A percentile compares a stretch with the other conserved stretches of the same genome.
Conservation (phyloP, 805 yeast species). For the Saccharomycopsis vini region DNA sequence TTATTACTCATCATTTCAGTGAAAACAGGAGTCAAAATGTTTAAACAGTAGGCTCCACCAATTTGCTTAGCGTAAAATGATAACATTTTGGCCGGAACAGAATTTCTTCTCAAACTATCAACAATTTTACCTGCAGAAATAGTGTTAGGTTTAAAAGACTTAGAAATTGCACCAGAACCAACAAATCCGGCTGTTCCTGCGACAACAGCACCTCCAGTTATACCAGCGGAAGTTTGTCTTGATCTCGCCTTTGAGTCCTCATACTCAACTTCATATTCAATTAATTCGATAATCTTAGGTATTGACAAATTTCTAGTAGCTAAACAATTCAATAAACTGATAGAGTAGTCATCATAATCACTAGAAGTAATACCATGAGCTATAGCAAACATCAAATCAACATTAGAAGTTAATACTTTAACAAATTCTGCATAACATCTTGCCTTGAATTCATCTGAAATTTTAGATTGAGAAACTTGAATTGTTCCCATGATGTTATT, state of each 20-base stretch:
- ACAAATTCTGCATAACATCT: slow-evolving; percentile 25
- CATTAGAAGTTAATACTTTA: slow-evolving; percentile 27
- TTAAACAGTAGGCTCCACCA: slow-evolving; percentile 49
- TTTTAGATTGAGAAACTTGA: slow-evolving; percentile 20
- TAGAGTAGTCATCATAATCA: slow-evolving; percentile 12
- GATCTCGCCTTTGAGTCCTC: too few species aligned
- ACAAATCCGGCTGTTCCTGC: too few species aligned
- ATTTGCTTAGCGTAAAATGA: slow-evolving; percentile 64
- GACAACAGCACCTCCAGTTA: too few species aligned
- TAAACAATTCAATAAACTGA: slow-evolving; percentile 9
- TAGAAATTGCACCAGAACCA: too few species aligned
- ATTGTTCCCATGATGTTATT: slow-evolving; percentile 45
- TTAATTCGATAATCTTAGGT: slow-evolving; percentile 12
- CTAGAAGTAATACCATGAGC: slow-evolving; percentile 1
- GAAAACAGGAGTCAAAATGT: slow-evolving; percentile 49
- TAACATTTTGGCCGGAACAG: slow-evolving; percentile 70
- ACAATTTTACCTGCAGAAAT: too few species aligned
- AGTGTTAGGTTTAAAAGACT: too few species aligned
- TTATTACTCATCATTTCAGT: slow-evolving; percentile 40
- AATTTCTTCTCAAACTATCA: slow-evolving; percentile 66
- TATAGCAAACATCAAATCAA: slow-evolving; percentile 38
- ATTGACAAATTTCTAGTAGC: slow-evolving; percentile 5
- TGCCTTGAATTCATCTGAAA: slow-evolving; percentile 23
- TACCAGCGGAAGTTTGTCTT: too few species aligned
- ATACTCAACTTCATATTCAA: slow-evolving; percentile 21